A percentile compares a stretch with the other conserved stretches of the same genome.
Evolutionary conservation across 805 yeast species (phyloP).

Genomic region (Metschnikowia peoriensis): DNA sequence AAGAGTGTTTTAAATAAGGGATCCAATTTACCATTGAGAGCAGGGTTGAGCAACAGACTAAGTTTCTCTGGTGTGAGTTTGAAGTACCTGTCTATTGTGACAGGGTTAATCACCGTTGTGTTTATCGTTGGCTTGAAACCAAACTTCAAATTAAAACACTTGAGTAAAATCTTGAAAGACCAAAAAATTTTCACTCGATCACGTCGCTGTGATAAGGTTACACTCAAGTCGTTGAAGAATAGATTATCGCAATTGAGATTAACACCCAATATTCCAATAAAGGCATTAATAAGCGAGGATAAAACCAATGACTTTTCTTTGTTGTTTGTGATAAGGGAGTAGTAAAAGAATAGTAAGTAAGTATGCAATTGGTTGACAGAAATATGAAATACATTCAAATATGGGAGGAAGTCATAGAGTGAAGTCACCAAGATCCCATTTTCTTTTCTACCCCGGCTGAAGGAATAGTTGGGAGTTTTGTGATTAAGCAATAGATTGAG

Average conservation of each 20-base stretch:
- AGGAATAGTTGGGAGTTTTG: constrained; percentile 29
- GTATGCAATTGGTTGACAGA: constrained; percentile 50
- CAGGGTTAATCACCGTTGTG: constrained; percentile 47
- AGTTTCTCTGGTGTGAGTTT: constrained; percentile 45
- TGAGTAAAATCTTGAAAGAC: constrained; percentile 43
- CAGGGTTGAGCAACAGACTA: constrained; percentile 29
- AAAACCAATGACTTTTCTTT: constrained; percentile 40
- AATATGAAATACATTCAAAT: constrained; percentile 49
- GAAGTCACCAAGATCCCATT: constrained; percentile 29
- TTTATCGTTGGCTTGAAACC: constrained; percentile 47
- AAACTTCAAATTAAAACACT: constrained; percentile 42
- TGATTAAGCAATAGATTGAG: constrained; percentile 41
- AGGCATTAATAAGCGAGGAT: constrained; percentile 40
- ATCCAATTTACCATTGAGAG: constrained; percentile 20
- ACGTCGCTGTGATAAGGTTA: constrained; percentile 35
- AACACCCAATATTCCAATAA: constrained; percentile 43
- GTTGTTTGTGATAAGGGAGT: constrained; percentile 43
- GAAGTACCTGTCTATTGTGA: constrained; percentile 44
- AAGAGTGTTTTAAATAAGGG: constrained; percentile 35
- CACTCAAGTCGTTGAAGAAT: constrained; percentile 47
- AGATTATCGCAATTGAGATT: constrained; percentile 40
- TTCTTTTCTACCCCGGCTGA: constrained; percentile 7
- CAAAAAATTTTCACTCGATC: constrained; percentile 46
- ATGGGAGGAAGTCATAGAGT: constrained; percentile 44
- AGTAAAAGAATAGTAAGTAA: constrained; percentile 47